Evolutionary conservation across 78 protist genomes (phyloP), one percentile per base, ranked within the genome.

Genomic region (Dictyostelium purpureum): DNA sequence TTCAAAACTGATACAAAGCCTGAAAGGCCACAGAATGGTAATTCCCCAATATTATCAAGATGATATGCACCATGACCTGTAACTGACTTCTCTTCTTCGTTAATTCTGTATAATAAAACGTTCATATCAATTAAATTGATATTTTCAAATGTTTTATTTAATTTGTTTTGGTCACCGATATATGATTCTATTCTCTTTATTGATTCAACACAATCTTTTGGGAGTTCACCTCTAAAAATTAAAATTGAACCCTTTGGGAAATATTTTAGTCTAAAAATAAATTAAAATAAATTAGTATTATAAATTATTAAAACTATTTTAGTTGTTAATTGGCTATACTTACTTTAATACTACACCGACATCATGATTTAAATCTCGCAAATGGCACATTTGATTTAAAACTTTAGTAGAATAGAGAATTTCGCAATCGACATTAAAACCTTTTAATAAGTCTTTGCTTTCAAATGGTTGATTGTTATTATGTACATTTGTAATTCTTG

Each of bases 181-280:
- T 66, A 40, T 19, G n/a, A 14, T 11, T 35, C 73, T 47, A 83
- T 70, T 7, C 5, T 19, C 24, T 47, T 56, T 18, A 83, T 83
- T 6, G 90, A 40, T 5, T 28, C 26, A 0, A 18, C 31, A 28
- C 69, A 49, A 19, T 59, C 56, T 31, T 24, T 14, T 73, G 82
- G 92, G 24, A 85, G 35, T 24, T 91, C 81, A 38, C 87, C 87
- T 31, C 79, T n/a, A 42, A 83, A 83, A 6, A 74, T 31, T 2
- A 93, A 54, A 7, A 93, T 77, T 12, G 91, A 26, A 43, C 96
- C 96, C 14, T 74, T 45, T 69, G 63, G 83, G 79, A 93, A 93
- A 24, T 93, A 56, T 0, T 6, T 35, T 18, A 93, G 14, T 52
- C 56, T 87, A 21, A 83, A 45, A 0, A 19, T 31, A 24, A 56